Base-by-base conservation (phyloP, 2,329 filamentous ascomycete genomes). In the Diaporthe caulivora region DNA sequence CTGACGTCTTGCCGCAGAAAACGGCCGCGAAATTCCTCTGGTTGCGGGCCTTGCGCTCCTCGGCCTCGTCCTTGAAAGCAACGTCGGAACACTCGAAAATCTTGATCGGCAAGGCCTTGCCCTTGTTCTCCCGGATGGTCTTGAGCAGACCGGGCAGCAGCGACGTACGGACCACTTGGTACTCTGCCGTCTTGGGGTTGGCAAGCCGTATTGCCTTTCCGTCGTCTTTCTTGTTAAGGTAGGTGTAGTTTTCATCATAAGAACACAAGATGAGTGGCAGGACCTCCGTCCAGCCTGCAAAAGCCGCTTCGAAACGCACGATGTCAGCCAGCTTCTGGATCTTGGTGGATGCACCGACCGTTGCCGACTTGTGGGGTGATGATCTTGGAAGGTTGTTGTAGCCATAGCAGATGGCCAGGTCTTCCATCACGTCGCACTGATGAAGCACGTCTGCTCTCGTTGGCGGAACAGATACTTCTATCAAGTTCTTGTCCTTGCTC, bases 391-490 rank as follows among this genome's bases (percentile, higher is more conserved):
- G 92, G 76, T 94, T 95, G 88, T 99, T 99, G 90, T 98, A 99
- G 77, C 97, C 97, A 83, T 98, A 98, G 70, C 95, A 95, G 77
- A 99, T 97, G 53, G 95, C 97, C 26, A 97, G 92, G 81, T 99
- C 97, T 85, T 99, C 97, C 96, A 99, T 99, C 78, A 99, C 94
- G 82, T 99, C 97, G 79, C 95, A 97, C 81, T 98, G 94, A 83
- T 99, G 97, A 42, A 99, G 91, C 54, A 99, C 93, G 82, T 99
- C 97, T 62, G 97, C 96, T 76, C 97, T 91, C 60, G 95, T 98
- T 42, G 95, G 91, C 11, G 97, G 97, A 31, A 98, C 90, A 47
- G 92, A 89, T 37, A 98, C 92, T 79, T 97, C 93, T 74, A 97
- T 87, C 65, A 97, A 85, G 80, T 94, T 92, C 71, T 89, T 83